phyloP scores from a whole-genome alignment of 441 rosid genomes.

The Flueggea neowawraea region DNA sequence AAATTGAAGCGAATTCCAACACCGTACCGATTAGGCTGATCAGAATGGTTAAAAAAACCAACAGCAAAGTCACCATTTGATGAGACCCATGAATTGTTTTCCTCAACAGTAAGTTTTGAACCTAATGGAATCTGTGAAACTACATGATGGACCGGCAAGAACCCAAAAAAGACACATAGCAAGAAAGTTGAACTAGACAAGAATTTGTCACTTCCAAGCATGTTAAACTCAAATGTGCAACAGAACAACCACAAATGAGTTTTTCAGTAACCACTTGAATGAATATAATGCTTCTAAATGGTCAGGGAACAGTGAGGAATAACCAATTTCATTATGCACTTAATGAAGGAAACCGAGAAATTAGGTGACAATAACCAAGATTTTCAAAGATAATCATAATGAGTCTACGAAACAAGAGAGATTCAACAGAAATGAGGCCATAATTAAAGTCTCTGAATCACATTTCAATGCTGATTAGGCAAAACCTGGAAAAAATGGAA shows the following conservation, averaged over 20 bases:
- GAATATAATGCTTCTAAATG: slow-evolving; percentile 1
- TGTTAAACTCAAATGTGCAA: slow-evolving; percentile 10
- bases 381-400: slow-evolving; percentile 24
- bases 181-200: slow-evolving; percentile 23
- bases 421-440: not conserved
- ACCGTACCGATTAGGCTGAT: slow-evolving; percentile 54
- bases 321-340: slow-evolving; percentile 6
- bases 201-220: slow-evolving; percentile 30
- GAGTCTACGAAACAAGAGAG: not conserved
- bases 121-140: slow-evolving; percentile 60
- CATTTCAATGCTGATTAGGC: slow-evolving; percentile 32
- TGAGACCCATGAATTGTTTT: slow-evolving; percentile 60
- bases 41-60: slow-evolving; percentile 48
- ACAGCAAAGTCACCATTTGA: slow-evolving; percentile 60
- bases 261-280: slow-evolving; percentile 11
- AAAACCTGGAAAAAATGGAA: slow-evolving; percentile 16
- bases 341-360: slow-evolving; percentile 3
- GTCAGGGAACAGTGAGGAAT: slow-evolving; percentile 22
- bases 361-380: slow-evolving; percentile 1
- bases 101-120: slow-evolving; percentile 54
- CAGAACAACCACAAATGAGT: not conserved
- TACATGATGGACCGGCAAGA: slow-evolving; percentile 29
- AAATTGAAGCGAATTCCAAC: slow-evolving; percentile 75
- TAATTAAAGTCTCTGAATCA: slow-evolving; percentile 14
- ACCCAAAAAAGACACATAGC: slow-evolving; percentile 33